Percentiles rank a stretch among this genome's conserved stretches.
Conservation (phyloP, 495 filamentous ascomycete genomes). For the Penicillium psychrofluorescens region DNA sequence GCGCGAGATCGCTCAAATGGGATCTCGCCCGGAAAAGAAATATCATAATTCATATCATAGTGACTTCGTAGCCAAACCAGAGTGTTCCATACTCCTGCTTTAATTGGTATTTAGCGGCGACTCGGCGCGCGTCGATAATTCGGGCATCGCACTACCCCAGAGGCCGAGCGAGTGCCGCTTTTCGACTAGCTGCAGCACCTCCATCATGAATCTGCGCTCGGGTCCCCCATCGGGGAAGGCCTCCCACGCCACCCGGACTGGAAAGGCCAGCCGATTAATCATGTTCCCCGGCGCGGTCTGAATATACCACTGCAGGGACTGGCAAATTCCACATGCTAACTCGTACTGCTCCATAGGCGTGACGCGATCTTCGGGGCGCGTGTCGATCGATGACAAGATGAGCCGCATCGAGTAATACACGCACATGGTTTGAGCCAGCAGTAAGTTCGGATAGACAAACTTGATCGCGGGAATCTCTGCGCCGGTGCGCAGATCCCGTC, state of each 20-base stretch:
- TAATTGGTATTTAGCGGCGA: conserved; percentile 14
- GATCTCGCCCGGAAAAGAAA: no score
- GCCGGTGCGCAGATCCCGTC: conserved; percentile 33
- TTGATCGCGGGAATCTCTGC: conserved; percentile 26
- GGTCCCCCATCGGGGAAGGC: conserved; percentile 29
- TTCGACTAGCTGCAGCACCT: conserved; percentile 35
- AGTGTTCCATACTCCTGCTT: neutral
- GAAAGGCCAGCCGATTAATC: conserved; percentile 41
- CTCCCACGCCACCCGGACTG: conserved; percentile 38
- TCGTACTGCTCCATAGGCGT: conserved; percentile 30
- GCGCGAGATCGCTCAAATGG: neutral
- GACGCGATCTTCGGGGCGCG: conserved; percentile 25
- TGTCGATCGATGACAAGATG: conserved; percentile 33
- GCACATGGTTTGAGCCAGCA: conserved; percentile 38
- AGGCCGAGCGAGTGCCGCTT: conserved; percentile 31
- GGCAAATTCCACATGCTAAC: conserved; percentile 34
- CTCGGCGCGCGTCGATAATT: conserved; percentile 24
- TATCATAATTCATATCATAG: no score
- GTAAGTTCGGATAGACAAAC: conserved; percentile 32
- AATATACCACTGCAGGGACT: conserved; percentile 36
- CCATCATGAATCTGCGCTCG: conserved; percentile 30
- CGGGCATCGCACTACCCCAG: conserved; percentile 36
- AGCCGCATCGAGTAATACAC: conserved; percentile 31
- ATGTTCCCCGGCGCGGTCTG: conserved; percentile 34
- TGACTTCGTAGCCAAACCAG: neutral